Evolutionary conservation across 2,329 filamentous ascomycete species (phyloP).

Genomic region (Exophiala viscosa): DNA sequence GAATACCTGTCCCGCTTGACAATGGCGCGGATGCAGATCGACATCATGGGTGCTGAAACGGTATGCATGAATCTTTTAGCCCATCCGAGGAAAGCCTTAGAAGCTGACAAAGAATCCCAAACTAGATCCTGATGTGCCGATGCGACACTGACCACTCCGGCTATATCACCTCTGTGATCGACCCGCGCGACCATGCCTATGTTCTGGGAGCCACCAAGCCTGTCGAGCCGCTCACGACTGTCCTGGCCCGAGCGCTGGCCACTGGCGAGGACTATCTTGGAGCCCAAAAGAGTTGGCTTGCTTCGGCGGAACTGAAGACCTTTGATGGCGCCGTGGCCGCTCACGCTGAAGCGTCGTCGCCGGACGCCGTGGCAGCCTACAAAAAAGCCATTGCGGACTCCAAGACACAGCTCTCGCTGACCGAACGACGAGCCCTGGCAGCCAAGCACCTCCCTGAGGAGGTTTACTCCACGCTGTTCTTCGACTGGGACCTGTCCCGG

Average conservation of each 20-base stretch:
- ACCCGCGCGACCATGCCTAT: constrained; percentile 8
- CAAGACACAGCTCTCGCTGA: background rate
- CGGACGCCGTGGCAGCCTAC: constrained; percentile 5
- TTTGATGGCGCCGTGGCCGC: constrained; percentile 8
- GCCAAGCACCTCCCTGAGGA: background rate
- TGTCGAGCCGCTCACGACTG: constrained; percentile 2
- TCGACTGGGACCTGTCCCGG: constrained; percentile 9
- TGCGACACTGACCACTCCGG: constrained; percentile 10
- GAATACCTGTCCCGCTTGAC: constrained; percentile 30
- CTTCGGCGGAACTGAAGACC: constrained; percentile 6
- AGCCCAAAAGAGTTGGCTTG: constrained; percentile 5
- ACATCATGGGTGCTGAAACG: constrained; percentile 11
- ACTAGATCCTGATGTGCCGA: constrained; percentile 13
- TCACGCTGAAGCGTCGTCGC: background rate
- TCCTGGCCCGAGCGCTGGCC: constrained; percentile 2
- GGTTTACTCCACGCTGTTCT: constrained; percentile 1
- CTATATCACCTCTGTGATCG: constrained; percentile 10
- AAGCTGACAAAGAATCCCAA: background rate
- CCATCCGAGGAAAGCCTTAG: background rate
- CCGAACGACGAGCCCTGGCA: background rate
- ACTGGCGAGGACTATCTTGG: background rate
- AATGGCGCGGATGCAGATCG: constrained; percentile 5
- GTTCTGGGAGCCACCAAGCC: constrained; percentile 9
- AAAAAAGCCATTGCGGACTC: background rate
- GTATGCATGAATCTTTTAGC: background rate